Conservation (phyloP, 78 protist genomes). For the Goniomonas avonlea region DNA sequence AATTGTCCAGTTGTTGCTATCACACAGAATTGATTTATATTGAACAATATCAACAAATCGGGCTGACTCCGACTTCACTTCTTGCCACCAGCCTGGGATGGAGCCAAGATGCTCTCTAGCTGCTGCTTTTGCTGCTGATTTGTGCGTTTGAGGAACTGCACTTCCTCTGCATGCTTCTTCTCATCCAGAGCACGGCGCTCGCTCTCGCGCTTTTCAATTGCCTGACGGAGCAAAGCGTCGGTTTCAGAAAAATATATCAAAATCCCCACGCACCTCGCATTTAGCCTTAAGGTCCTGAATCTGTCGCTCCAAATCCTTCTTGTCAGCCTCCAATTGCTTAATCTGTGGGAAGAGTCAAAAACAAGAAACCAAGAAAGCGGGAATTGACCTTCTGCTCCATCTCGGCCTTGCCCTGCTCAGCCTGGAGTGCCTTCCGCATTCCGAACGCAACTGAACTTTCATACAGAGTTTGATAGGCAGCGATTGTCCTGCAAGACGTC, state of each 20-base stretch:
- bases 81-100: too few species aligned
- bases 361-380: background rate
- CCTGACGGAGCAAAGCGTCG: too few species aligned
- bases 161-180: conserved; percentile 70
- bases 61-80: too few species aligned
- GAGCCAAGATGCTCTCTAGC: conserved; percentile 55
- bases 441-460: conserved; percentile 80
- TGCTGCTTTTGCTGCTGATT: conserved; percentile 67
- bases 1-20: too few species aligned
- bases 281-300: conserved; percentile 54
- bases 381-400: conserved; percentile 35
- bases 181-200: conserved; percentile 64
- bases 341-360: background rate
- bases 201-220: conserved; percentile 51
- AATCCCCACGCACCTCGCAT: too few species aligned
- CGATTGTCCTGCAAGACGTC: too few species aligned
- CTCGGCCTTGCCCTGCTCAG: conserved; percentile 63
- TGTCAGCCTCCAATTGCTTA: conserved; percentile 41
- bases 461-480: conserved; percentile 70
- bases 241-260: too few species aligned
- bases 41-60: too few species aligned
- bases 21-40: too few species aligned
- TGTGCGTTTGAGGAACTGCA: conserved; percentile 59
- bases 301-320: conserved; percentile 47
- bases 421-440: conserved; percentile 75